phyloP scores from a whole-genome alignment of 2,329 filamentous ascomycete species.

The Aspergillus luchuensis region DNA sequence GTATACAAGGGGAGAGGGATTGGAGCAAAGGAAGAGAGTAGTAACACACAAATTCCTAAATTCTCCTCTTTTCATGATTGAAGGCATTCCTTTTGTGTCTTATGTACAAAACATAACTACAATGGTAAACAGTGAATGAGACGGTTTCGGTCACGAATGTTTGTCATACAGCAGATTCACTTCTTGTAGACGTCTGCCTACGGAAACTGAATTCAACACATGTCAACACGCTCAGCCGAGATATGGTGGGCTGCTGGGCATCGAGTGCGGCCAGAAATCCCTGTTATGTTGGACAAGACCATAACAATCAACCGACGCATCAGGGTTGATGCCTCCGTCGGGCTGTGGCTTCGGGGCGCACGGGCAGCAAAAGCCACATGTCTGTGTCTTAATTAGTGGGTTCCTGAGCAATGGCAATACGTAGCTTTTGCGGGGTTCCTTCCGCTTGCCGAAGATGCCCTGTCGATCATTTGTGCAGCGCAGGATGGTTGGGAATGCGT shows the following conservation, averaged over 20 bases:
- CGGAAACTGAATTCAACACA: neutral
- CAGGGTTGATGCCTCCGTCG: neutral
- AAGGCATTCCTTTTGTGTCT: neutral
- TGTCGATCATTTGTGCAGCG: neutral
- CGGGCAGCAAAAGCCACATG: neutral
- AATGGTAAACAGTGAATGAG: neutral
- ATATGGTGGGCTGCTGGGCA: neutral
- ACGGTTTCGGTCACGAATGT: conserved; percentile 9
- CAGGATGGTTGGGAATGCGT: conserved; percentile 3
- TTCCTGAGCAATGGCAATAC: conserved; percentile 8
- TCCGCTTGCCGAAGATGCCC: neutral
- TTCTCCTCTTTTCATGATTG: neutral
- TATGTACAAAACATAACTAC: neutral
- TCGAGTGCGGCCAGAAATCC: conserved; percentile 15
- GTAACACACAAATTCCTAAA: neutral
- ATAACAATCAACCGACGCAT: neutral
- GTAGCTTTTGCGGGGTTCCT: conserved; percentile 3
- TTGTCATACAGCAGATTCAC: neutral
- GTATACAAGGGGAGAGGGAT: neutral
- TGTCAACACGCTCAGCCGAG: conserved; percentile 1
- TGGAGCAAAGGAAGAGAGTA: neutral
- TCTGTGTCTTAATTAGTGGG: neutral
- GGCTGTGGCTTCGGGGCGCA: neutral
- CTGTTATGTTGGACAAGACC: conserved; percentile 3
- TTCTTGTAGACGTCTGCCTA: neutral